Evolutionary conservation across 768 basidiomycete genomes (phyloP), one percentile per base, ranked within the genome.

Genomic region (Xanthoconium stramineum): DNA sequence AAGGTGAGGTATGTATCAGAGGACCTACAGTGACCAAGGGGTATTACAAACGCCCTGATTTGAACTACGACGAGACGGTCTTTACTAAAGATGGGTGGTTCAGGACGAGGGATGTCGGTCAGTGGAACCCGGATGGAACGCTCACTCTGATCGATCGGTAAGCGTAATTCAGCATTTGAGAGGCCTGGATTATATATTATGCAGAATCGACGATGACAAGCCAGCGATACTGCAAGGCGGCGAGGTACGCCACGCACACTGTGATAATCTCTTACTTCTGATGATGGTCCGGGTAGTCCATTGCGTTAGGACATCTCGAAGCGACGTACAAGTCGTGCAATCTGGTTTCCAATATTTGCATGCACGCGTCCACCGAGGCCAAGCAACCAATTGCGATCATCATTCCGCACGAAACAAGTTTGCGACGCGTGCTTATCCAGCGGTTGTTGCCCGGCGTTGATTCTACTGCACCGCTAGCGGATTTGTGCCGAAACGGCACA

Each of bases 71-170:
- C 73, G 81, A 85, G 65, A 77, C 67, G 12, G 83, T 93, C 67
- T 95, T 96, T 71, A 90, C 92, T 3, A 80, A 82, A 58, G 94
- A 97, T 62, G 95, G 94, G 6, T 98, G 93, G 92, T 74, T 98
- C 68, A 81, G 90, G 67, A 98, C 95, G 0, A 95, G 96, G 11
- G 96, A 98, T 69, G 80, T 98, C 36, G 96, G 93, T 0, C 90
- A 91, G 71, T 98, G 93, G 92, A 96, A 97, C 71, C 61, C 80
- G 19, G 92, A 98, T 67, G 96, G 96, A 13, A 96, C 95, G 3
- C 72, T 99, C 35, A 82, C 79, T 15, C 71, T 99, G 62, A 89
- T 99, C 67, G 96, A 98, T 71, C 83, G 94, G 85, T 91, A 65
- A 54, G 33, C 12, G 33, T 35, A 6, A 12, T 35, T 35, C 33